phyloP scores from a whole-genome alignment of 768 basidiomycete genomes.

The Calocera cornea region DNA sequence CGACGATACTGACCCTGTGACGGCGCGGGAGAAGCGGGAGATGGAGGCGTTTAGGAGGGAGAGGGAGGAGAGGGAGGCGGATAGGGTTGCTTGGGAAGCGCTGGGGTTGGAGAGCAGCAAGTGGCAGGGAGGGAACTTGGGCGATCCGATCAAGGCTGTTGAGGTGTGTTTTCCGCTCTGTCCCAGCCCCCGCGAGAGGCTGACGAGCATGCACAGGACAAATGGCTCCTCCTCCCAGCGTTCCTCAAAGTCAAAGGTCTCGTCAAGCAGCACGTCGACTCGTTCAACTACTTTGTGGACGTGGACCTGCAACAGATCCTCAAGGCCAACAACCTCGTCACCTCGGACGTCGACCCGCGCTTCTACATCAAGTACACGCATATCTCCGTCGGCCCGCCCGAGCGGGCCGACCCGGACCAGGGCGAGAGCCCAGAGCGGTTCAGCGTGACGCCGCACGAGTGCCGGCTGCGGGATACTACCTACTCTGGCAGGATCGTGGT shows the following conservation, averaged over 20 bases:
- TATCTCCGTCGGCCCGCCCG: conserved; percentile 84
- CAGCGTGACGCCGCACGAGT: conserved; percentile 89
- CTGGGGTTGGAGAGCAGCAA: conserved; percentile 19
- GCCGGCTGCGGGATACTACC: conserved; percentile 86
- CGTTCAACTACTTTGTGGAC: conserved; percentile 97
- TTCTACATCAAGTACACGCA: conserved; percentile 96
- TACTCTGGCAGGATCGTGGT: conserved; percentile 89
- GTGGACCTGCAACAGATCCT: conserved; percentile 95
- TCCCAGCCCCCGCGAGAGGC: no score
- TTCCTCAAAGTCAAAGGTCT: conserved; percentile 96
- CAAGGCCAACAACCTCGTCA: conserved; percentile 82
- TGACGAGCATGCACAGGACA: conserved; percentile 51
- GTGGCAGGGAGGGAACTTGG: conserved; percentile 56
- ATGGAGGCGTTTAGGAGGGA: not conserved
- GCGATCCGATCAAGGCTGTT: conserved; percentile 79
- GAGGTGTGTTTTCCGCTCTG: conserved; percentile 46
- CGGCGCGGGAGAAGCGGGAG: not conserved
- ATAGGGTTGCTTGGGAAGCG: not conserved
- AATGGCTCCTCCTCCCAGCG: conserved; percentile 94
- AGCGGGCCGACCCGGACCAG: conserved; percentile 69
- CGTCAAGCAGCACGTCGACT: conserved; percentile 98
- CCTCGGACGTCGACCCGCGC: conserved; percentile 89
- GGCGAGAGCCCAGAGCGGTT: conserved; percentile 39
- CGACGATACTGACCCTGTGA: not conserved
- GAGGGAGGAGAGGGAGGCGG: conserved; percentile 3